A percentile compares a stretch with the other conserved stretches of the same genome.
These are phyloP conservation scores for Hericium rajendrae DNA, from an alignment of 768 basidiomycete genomes.

Conservation along the genomic window DNA sequence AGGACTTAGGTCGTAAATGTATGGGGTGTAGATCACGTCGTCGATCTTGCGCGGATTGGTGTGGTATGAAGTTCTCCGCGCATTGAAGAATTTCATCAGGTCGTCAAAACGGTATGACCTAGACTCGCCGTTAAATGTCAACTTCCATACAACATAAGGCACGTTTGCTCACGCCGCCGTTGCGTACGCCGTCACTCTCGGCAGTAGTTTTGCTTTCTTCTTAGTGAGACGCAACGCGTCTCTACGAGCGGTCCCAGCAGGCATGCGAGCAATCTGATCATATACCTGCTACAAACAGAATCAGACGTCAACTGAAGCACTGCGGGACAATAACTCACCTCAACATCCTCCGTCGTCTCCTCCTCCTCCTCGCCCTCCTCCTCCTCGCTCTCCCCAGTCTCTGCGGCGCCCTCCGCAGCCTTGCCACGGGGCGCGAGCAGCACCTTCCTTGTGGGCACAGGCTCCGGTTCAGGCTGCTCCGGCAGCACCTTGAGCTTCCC, in stretches of 20 bases:
- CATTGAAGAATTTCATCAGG: slow-evolving; percentile 82
- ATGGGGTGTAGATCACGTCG: slow-evolving; percentile 91
- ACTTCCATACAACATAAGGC: background rate
- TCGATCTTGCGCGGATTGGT: slow-evolving; percentile 85
- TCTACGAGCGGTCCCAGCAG: slow-evolving; percentile 85
- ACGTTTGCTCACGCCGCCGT: slow-evolving; percentile 58
- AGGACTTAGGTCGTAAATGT: slow-evolving; percentile 54
- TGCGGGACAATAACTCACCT: slow-evolving; percentile 31
- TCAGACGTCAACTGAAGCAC: background rate
- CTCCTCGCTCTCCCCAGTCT: slow-evolving; percentile 24
- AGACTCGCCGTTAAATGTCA: background rate
- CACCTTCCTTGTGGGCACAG: slow-evolving; percentile 15
- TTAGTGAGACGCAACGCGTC: slow-evolving; percentile 88
- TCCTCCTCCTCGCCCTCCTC: slow-evolving; percentile 66
- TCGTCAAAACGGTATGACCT: slow-evolving; percentile 88
- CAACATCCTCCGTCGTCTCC: slow-evolving; percentile 47
- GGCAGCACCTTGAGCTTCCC: slow-evolving; percentile 86
- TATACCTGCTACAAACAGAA: slow-evolving; percentile 50
- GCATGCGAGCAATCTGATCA: slow-evolving; percentile 88
- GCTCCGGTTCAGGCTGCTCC: slow-evolving; percentile 58
- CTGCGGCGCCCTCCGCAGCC: slow-evolving; percentile 20
- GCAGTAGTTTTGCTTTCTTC: slow-evolving; percentile 86
- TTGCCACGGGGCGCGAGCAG: slow-evolving; percentile 8
- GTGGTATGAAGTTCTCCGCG: slow-evolving; percentile 71
- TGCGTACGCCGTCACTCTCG: slow-evolving; percentile 93